These are phyloP conservation scores for Carex sylvatica DNA, from an alignment of 202 grass and related monocot species.

Conservation along the genomic window DNA sequence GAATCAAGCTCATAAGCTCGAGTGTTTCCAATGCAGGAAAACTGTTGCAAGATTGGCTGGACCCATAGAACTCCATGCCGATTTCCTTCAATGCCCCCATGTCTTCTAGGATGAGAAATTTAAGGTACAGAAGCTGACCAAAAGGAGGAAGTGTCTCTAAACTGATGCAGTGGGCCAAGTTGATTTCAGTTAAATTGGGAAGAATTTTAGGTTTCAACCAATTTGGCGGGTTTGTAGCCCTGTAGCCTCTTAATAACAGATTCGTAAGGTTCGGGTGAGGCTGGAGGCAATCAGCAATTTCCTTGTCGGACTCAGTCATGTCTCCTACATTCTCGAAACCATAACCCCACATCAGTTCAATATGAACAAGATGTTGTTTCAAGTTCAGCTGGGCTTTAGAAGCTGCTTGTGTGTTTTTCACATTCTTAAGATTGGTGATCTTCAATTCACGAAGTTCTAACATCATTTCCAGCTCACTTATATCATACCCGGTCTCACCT, in stretches of 20 bases:
- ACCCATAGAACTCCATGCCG: constrained; percentile 24
- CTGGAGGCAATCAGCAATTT: constrained; percentile 17
- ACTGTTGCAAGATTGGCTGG: background rate
- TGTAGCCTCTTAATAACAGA: constrained; percentile 6
- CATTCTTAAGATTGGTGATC: constrained; percentile 18
- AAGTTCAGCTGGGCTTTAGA: no score
- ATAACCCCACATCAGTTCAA: background rate
- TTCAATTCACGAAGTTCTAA: background rate
- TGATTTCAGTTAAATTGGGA: constrained; percentile 10
- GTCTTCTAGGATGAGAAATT: background rate
- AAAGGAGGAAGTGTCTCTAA: constrained; percentile 25
- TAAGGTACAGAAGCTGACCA: constrained; percentile 15
- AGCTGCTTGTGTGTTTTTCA: constrained; percentile 15
- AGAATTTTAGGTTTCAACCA: constrained; percentile 9
- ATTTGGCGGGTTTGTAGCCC: background rate
- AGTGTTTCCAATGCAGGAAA: constrained; percentile 8
- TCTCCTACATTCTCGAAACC: background rate
- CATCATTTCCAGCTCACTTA: constrained; percentile 19
- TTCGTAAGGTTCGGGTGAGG: constrained; percentile 1
- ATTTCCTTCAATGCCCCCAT: background rate
- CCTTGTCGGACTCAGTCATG: background rate
- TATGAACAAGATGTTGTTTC: no score
- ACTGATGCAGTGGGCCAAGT: background rate
- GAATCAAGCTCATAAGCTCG: background rate
- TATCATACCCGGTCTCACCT: background rate